Base-by-base conservation (phyloP, 1,139 yeast genomes). In the Blastobotrys proliferans region DNA sequence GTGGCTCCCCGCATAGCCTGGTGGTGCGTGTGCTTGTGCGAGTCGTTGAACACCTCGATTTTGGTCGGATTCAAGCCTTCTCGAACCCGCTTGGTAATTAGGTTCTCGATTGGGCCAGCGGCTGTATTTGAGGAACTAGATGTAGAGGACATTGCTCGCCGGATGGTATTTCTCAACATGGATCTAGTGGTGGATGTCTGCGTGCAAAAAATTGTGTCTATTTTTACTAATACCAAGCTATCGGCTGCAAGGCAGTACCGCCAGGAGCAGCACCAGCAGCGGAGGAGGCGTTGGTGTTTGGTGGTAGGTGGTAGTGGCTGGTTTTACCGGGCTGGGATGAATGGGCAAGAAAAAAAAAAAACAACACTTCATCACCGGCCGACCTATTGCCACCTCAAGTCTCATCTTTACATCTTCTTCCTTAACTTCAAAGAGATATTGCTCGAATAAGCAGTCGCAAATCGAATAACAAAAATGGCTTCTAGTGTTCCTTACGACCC, bases 401-500 rank as follows among this genome's bases (percentile, higher is more conserved):
- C 26, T 22, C 26, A 8, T 22, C 11, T 22, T 22, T 22, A 8
- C 26, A 8, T 22, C 26, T 8, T 22, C 26, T 22, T 22, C 8
- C 8, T 22, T 22, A 22, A 22, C 26, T 8, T 8, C 11, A 8
- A 8, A 11, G 26, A 8, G 10, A 8, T 11, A 22, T 22, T 8
- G 10, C 11, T 22, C 8, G 10, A 22, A 22, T n/a, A n/a, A n/a
- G n/a, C n/a, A 22, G 11, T 11, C 26, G 26, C 11, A 22, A 22
- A 8, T 11, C 8, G 10, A 22, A 11, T 22, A 14, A 30, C 6
- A 22, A 38, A 6, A 11, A 83, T 83, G 92, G 80, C 90, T 20
- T 80, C 90, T 9, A 79, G 90, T 40, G 86, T 81, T 41, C 95
- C 95, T 48, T 87, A 87, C 66, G 95, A 87, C 63, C 95, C 95